Conservation (phyloP, 106 monocot genomes). For the Dioscorea dumetorum region DNA sequence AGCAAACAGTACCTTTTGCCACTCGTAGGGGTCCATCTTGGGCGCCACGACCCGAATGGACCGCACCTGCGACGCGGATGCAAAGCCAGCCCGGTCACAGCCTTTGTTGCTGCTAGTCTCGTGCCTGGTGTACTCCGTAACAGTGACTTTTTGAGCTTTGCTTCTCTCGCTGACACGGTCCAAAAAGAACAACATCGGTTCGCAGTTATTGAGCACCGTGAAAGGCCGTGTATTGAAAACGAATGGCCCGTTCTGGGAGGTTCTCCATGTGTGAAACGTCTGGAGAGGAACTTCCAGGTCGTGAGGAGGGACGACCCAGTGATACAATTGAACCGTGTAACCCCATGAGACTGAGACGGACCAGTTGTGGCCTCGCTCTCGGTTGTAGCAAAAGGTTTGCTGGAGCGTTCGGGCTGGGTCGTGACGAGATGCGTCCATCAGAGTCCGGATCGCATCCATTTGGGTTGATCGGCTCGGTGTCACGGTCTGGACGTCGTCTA, state of each 20-base stretch:
- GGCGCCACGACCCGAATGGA: conserved; percentile 43
- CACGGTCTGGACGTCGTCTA: conserved; percentile 51
- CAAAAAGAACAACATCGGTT: conserved; percentile 41
- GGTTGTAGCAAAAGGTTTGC: conserved; percentile 70
- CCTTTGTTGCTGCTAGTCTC: background rate
- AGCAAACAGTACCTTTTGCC: conserved; percentile 29
- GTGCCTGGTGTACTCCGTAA: conserved; percentile 1
- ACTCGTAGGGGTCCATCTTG: conserved; percentile 37
- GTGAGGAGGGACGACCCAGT: conserved; percentile 18
- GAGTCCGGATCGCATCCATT: conserved; percentile 33
- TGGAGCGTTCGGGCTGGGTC: conserved; percentile 61
- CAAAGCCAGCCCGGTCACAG: conserved; percentile 11
- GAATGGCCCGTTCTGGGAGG: conserved; percentile 51
- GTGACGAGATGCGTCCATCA: conserved; percentile 26
- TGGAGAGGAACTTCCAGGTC: conserved; percentile 40
- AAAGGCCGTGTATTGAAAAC: conserved; percentile 57
- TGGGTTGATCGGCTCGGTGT: conserved; percentile 19
- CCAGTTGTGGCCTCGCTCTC: conserved; percentile 24
- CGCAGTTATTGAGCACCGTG: conserved; percentile 17
- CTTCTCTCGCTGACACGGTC: conserved; percentile 11
- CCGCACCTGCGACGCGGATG: conserved; percentile 23
- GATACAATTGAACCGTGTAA: conserved; percentile 71
- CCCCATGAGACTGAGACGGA: conserved; percentile 89
- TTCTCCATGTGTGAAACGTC: conserved; percentile 75
- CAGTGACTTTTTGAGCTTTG: background rate